These are phyloP conservation scores for Candolleomyces aberdarensis DNA, from an alignment of 768 basidiomycete genomes.

Conservation along the genomic window DNA sequence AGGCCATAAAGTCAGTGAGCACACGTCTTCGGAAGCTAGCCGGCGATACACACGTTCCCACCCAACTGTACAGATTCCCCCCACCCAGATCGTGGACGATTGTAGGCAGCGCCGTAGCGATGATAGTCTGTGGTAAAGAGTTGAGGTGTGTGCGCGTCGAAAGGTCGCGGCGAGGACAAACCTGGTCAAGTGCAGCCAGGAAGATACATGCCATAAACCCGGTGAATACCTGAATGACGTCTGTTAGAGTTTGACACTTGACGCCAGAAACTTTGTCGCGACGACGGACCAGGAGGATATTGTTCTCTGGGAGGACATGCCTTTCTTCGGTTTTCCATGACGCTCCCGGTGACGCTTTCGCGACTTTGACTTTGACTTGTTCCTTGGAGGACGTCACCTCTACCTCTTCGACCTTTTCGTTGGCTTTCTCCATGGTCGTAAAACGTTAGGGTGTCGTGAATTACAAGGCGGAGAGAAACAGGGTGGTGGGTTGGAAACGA, in stretches of 20 bases:
- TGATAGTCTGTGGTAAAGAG: conserved; percentile 46
- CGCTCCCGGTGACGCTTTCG: conserved; percentile 35
- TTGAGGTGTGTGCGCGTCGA: background rate
- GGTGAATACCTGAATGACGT: conserved; percentile 36
- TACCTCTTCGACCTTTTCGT: conserved; percentile 8
- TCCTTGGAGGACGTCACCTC: background rate
- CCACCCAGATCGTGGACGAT: conserved; percentile 66
- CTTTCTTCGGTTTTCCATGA: conserved; percentile 56
- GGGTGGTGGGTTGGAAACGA: too few species aligned
- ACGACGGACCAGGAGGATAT: conserved; percentile 39
- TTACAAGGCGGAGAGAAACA: background rate
- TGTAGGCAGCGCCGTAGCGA: conserved; percentile 74
- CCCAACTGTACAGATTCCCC: conserved; percentile 67
- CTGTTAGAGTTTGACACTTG: background rate
- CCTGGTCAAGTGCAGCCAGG: conserved; percentile 61
- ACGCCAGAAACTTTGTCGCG: background rate
- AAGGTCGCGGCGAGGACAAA: conserved; percentile 17
- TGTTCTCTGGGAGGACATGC: conserved; percentile 55
- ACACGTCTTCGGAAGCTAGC: conserved; percentile 52
- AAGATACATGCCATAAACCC: conserved; percentile 46
- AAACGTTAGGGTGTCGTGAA: background rate
- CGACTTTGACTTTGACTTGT: background rate
- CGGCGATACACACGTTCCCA: conserved; percentile 49
- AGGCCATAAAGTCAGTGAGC: conserved; percentile 1
- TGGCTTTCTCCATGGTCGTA: background rate